Evolutionary conservation across 73 alveolate genomes (phyloP).

Genomic region (Durusdinium trenchii): DNA sequence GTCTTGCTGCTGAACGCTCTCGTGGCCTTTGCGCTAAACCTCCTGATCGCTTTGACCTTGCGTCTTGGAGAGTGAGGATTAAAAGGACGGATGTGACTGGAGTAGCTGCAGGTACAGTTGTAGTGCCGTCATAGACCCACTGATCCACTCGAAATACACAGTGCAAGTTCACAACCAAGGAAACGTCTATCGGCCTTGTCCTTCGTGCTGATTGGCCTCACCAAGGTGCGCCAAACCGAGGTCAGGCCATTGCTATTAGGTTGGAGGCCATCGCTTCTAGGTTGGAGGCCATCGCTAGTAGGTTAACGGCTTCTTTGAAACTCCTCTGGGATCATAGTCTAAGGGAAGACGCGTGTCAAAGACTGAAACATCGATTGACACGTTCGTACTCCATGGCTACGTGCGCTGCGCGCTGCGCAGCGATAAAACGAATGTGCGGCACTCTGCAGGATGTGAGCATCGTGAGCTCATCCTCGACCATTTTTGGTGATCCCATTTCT

Average conservation of each 20-base stretch:
- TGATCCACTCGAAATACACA: not conserved
- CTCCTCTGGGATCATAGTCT: too few species aligned
- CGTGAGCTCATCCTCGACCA: slow-evolving; percentile 29
- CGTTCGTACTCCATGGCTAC: too few species aligned
- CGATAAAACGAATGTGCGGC: too few species aligned
- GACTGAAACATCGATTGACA: too few species aligned
- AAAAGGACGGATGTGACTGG: too few species aligned
- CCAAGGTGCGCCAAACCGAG: not conserved
- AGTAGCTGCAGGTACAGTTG: too few species aligned
- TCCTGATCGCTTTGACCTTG: slow-evolving; percentile 71
- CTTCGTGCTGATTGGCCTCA: slow-evolving; percentile 64
- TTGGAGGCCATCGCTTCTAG: too few species aligned
- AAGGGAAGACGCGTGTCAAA: too few species aligned
- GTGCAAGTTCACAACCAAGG: not conserved
- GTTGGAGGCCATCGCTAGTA: too few species aligned
- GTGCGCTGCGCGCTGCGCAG: too few species aligned
- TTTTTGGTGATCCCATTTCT: slow-evolving; percentile 54
- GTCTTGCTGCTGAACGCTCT: slow-evolving; percentile 60
- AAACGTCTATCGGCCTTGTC: slow-evolving; percentile 49
- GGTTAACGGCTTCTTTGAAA: too few species aligned
- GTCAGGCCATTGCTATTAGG: not conserved
- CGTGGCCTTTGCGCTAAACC: slow-evolving; percentile 52
- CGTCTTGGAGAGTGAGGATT: not conserved
- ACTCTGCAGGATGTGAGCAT: slow-evolving; percentile 54
- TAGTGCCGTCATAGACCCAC: not conserved